phyloP scores from a whole-genome alignment of 1,284 basidiomycete genomes.

The Coniferiporia weirii region DNA sequence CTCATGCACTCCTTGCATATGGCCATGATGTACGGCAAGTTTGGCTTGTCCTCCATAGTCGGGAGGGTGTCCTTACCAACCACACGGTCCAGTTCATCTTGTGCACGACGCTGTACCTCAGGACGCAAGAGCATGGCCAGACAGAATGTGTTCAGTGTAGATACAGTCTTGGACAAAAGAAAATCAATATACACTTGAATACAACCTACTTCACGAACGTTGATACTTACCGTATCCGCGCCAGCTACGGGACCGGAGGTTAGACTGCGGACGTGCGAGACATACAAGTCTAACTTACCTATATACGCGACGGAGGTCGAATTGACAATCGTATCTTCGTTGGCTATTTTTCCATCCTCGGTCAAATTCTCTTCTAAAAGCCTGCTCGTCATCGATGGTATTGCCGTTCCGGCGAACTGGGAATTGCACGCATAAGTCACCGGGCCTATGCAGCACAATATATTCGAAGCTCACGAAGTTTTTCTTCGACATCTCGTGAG shows the following conservation, averaged over 20 bases:
- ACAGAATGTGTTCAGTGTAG: constrained; percentile 15
- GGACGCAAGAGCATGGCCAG: constrained; percentile 19
- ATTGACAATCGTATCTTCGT: constrained; percentile 5
- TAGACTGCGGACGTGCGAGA: background rate
- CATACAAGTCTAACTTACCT: constrained; percentile 3
- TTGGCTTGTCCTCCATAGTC: constrained; percentile 19
- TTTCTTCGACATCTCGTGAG: constrained; percentile 11
- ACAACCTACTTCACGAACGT: background rate
- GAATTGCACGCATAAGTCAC: background rate
- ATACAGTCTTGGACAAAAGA: constrained; percentile 2
- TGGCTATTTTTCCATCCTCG: background rate
- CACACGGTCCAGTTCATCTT: constrained; percentile 20
- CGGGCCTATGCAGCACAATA: constrained; percentile 3
- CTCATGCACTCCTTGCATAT: constrained; percentile 18
- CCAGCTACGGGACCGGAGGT: background rate
- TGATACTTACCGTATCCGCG: background rate
- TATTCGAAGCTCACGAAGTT: constrained; percentile 11
- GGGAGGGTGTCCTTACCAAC: constrained; percentile 21
- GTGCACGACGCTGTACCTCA: constrained; percentile 14
- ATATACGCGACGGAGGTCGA: background rate
- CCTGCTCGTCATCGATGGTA: constrained; percentile 13
- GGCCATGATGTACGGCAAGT: constrained; percentile 23
- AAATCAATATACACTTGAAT: background rate
- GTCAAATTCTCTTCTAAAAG: constrained; percentile 11
- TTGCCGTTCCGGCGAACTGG: constrained; percentile 1